These are phyloP conservation scores for Nigrospora oryzae DNA, from an alignment of 2,329 filamentous ascomycete genomes.

Conservation along the genomic window DNA sequence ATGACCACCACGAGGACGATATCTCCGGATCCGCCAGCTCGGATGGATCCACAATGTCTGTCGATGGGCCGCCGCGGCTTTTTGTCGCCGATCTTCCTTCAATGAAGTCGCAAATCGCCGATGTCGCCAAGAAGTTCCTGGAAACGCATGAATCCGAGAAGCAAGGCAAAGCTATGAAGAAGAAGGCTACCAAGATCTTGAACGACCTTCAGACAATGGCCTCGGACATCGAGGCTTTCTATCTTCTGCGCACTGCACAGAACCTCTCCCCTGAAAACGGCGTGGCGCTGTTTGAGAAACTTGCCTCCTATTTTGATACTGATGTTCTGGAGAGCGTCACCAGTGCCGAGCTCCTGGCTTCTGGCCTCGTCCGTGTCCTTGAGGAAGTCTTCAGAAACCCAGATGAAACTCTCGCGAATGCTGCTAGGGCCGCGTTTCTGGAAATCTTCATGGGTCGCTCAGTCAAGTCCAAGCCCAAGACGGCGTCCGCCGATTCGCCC, in stretches of 20 bases:
- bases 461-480: constrained; percentile 57
- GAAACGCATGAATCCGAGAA: constrained; percentile 73
- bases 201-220: constrained; percentile 64
- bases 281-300: constrained; percentile 58
- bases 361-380: constrained; percentile 77
- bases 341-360: constrained; percentile 87
- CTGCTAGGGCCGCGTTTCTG: constrained; percentile 76
- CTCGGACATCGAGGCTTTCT: constrained; percentile 62
- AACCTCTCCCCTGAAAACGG: constrained; percentile 43
- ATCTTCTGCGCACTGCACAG: constrained; percentile 45
- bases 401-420: constrained; percentile 49
- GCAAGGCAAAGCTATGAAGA: constrained; percentile 62
- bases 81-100: constrained; percentile 41
- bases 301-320: constrained; percentile 80
- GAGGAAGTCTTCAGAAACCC: constrained; percentile 73
- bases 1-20: constrained; percentile 40
- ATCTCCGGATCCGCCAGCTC: constrained; percentile 64
- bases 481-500: constrained; percentile 57
- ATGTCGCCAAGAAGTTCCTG: constrained; percentile 74
- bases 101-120: constrained; percentile 64
- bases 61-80: constrained; percentile 44
- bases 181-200: constrained; percentile 71
- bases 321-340: constrained; percentile 90
- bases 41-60: constrained; percentile 56
- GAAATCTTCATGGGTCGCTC: constrained; percentile 83